A percentile compares a stretch with the other conserved stretches of the same genome.
phyloP scores from a whole-genome alignment of 2,329 filamentous ascomycete species.

The Ophiocordyceps camponoti-leonardi region DNA sequence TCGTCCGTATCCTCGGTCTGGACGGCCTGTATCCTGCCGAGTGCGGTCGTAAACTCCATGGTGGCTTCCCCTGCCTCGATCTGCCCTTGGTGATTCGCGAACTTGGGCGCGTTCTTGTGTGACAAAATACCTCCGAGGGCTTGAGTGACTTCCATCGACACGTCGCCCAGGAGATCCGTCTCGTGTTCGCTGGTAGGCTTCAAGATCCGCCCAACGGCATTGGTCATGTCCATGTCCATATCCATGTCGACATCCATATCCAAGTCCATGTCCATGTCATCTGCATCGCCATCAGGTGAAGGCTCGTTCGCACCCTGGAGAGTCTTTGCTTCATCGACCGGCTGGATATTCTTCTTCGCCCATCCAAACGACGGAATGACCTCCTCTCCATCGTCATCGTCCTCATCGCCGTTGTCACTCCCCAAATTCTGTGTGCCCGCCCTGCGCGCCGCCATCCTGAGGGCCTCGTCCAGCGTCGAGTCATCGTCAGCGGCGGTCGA shows the following conservation, averaged over 20 bases:
- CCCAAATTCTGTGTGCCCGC: constrained; percentile 58
- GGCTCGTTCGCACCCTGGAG: constrained; percentile 24
- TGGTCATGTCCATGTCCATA: constrained; percentile 35
- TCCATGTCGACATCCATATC: constrained; percentile 21
- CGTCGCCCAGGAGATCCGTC: constrained; percentile 38
- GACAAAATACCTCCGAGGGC: constrained; percentile 65
- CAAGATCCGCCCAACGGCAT: constrained; percentile 36
- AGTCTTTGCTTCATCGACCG: constrained; percentile 13
- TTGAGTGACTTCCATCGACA: constrained; percentile 89
- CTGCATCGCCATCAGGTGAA: constrained; percentile 2
- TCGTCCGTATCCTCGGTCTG: constrained; percentile 15
- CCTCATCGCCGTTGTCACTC: constrained; percentile 25
- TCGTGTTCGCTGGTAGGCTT: constrained; percentile 24
- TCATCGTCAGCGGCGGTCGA: constrained; percentile 44
- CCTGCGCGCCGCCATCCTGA: constrained; percentile 56
- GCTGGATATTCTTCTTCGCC: constrained; percentile 36
- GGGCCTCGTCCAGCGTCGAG: constrained; percentile 56
- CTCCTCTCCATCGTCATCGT: constrained; percentile 49
- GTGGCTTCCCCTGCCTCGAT: constrained; percentile 23
- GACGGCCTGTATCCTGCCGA: constrained; percentile 47
- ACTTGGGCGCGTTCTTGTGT: constrained; percentile 9
- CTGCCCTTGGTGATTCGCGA: constrained; percentile 5
- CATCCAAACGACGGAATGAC: constrained; percentile 63
- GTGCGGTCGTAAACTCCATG: constrained; percentile 72
- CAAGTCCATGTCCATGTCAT: constrained; percentile 8